Evolutionary conservation across 352 stramenopile genomes (phyloP).

Genomic region (Phytophthora constricta): DNA sequence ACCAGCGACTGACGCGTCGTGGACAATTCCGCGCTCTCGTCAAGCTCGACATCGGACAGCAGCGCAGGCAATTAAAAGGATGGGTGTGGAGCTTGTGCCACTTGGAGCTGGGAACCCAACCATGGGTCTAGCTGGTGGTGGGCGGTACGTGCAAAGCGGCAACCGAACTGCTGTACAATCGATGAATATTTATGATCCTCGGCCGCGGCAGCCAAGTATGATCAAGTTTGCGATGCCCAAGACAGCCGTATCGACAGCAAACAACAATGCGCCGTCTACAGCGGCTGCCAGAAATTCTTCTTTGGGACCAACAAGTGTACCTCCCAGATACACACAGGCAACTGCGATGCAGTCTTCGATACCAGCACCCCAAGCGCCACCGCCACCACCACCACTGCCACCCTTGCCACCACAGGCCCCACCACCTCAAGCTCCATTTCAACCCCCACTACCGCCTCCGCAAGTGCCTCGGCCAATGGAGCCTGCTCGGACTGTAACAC

Average conservation of each 20-base stretch:
- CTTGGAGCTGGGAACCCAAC: conserved; percentile 43
- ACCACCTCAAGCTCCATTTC: conserved; percentile 8
- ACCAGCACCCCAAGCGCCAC: background rate
- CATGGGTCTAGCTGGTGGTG: conserved; percentile 44
- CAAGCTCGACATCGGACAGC: conserved; percentile 25
- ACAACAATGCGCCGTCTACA: background rate
- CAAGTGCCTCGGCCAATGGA: conserved; percentile 1
- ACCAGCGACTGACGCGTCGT: conserved; percentile 6
- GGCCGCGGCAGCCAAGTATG: conserved; percentile 25
- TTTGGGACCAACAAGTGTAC: conserved; percentile 9
- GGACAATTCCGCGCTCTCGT: conserved; percentile 27
- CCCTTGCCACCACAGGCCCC: background rate
- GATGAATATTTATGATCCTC: conserved; percentile 12
- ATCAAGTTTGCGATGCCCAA: conserved; percentile 20
- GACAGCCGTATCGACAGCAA: background rate
- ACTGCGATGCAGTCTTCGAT: background rate
- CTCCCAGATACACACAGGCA: conserved; percentile 5
- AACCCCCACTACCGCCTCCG: conserved; percentile 9
- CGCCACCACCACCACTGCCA: conserved; percentile 2
- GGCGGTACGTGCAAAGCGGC: conserved; percentile 73
- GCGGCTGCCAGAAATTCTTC: background rate
- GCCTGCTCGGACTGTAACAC: conserved; percentile 8
- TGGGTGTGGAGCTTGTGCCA: conserved; percentile 58
- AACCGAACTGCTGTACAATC: conserved; percentile 45
- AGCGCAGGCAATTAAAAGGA: conserved; percentile 45